Evolutionary conservation across 108 stramenopile genomes (phyloP), one percentile per base, ranked within the genome.

Genomic region (Skeletonema grethae): DNA sequence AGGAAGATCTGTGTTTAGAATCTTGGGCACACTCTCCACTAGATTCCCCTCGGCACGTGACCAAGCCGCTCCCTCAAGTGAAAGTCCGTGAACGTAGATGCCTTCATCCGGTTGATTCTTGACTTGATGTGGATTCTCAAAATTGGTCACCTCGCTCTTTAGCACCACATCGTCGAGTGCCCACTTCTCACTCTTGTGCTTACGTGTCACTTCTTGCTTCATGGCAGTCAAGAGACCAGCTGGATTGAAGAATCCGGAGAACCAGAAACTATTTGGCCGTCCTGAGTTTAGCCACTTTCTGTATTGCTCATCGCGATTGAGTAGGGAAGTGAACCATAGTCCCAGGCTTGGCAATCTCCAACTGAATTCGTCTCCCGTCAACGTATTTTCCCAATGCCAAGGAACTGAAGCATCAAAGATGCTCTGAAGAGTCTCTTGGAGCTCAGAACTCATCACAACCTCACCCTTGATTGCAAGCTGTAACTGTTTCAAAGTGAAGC

Each of bases 191-290:
- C 73, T 77, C 70, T 89, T 90, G 76, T 96, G 92, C 35, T 87
- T 86, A 10, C 93, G 72, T 5, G 90, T 88, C 3, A 97, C 95
- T 72, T 93, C 95, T 75, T 97, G 96, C 76, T 95, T 94, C 90
- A 94, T 95, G 3, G 93, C 93, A 28, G 96, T 97, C 25, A 97
- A 66, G 70, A 88, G 87, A 6, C 93, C 96, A 58, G 92, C 84
- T 15, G 94, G 94, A 63, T 97, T 95, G 72, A 93, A 95, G 75
- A 95, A 95, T 5, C 94, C 93, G 5, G 94, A 88, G 24, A 97
- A 63, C 95, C 94, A 95, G 75, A 84, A 97, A 41, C 77, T 84
- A 53, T 80, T 87, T 29, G 93, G 90, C 28, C 86, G 73, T 5
- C 91, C 90, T 22, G 63, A 83, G 66, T 81, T 82, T 18, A 97